Evolutionary conservation across 2,329 filamentous ascomycete species (phyloP), one percentile per base, ranked within the genome.

Genomic region (Diaporthe amygdali): DNA sequence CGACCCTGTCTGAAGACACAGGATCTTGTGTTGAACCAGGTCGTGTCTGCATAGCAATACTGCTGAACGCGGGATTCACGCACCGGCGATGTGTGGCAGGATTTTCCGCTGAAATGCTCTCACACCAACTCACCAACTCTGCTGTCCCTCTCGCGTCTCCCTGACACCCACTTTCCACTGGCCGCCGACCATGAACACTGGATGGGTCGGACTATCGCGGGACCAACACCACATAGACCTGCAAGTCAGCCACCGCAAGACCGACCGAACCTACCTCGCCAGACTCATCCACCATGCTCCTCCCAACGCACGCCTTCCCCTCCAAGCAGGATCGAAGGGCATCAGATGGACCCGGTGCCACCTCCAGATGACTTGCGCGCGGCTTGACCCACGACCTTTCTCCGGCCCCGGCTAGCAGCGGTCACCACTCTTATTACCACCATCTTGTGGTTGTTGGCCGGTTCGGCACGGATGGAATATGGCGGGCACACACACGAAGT

Each of bases 111-210:
- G 15, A n/a, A 7, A 12, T 30, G 12, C 30, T 22, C 51, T 37
- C 44, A n/a, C 37, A 22, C 37, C 12, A 22, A 20, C 2, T 12
- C 17, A n/a, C 32, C 12, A 20, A 46, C 25, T 44, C n/a, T 10
- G 25, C 37, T 7, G 37, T 12, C 30, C 27, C 12, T 27, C 17
- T 15, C 17, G 8, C 5, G 9, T 27, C 9, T 30, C n/a, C 17
- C 9, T 5, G 14, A 44, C 8, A 15, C 30, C 32, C 20, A 20
- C 44, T 37, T n/a, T n/a, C 7, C n/a, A 25, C 37, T 37, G 32
- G 10, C n/a, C 32, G 30, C 32, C 30, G 44, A 37, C 61, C 61
- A 66, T 66, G 46, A 66, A 66, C n/a, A 66, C 61, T 41, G 46
- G 51, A 27, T 20, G 30, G 44, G 32, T 17, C 22, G 61, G 61